Conservation (phyloP, 768 basidiomycete species). For the Boletales sp. region DNA sequence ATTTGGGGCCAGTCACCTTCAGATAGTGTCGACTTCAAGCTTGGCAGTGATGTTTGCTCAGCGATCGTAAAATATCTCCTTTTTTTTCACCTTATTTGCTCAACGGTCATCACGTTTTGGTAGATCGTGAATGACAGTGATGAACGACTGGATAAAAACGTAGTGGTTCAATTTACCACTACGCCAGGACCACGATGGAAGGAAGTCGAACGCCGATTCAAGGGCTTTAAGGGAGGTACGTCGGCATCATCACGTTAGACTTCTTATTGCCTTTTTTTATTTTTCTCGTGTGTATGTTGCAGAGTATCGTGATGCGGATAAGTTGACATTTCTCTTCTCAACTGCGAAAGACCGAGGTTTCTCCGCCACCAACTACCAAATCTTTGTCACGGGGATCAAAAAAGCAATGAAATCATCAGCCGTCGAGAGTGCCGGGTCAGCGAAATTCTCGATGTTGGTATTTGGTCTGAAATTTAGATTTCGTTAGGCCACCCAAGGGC, state of each 20-base stretch:
- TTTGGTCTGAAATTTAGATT: neutral
- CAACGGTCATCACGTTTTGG: neutral
- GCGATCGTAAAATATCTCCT: slow-evolving; percentile 12
- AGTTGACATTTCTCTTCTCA: slow-evolving; percentile 23
- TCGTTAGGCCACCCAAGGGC: slow-evolving; percentile 16
- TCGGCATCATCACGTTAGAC: neutral
- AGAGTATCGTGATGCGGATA: slow-evolving; percentile 14
- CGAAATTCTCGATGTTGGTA: neutral
- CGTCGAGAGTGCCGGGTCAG: slow-evolving; percentile 16
- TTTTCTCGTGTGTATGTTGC: neutral
- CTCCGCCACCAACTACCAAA: slow-evolving; percentile 20
- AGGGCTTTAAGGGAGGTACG: slow-evolving; percentile 27
- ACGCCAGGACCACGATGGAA: slow-evolving; percentile 4
- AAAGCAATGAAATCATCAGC: neutral
- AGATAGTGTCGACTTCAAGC: slow-evolving; percentile 12
- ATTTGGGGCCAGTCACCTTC: slow-evolving; percentile 7
- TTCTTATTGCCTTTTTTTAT: neutral
- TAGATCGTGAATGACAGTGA: slow-evolving; percentile 24
- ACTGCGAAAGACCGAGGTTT: slow-evolving; percentile 16
- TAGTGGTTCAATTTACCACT: slow-evolving; percentile 22
- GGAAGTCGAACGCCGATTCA: slow-evolving; percentile 3
- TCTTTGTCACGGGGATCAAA: slow-evolving; percentile 11
- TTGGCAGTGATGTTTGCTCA: slow-evolving; percentile 11
- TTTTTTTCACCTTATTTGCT: neutral
- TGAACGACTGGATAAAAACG: slow-evolving; percentile 7